Conservation (phyloP, 2,329 filamentous ascomycete genomes). For the Penicillium sp. region DNA sequence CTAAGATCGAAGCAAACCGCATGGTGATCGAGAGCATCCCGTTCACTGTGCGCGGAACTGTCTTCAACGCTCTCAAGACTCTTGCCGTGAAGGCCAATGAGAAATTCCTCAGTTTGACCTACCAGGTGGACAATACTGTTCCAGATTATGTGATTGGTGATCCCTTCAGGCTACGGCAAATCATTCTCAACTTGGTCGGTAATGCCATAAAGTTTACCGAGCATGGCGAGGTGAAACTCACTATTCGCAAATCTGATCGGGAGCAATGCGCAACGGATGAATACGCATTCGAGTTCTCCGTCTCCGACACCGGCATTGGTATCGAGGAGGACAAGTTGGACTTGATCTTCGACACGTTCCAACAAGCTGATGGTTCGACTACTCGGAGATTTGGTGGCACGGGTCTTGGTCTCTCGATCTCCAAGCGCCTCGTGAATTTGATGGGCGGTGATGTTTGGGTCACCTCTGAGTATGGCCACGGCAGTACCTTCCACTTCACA, state of each 20-base stretch:
- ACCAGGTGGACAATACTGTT: slow-evolving; percentile 86
- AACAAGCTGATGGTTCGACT: slow-evolving; percentile 94
- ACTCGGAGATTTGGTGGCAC: slow-evolving; percentile 95
- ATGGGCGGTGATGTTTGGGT: slow-evolving; percentile 98
- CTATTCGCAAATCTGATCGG: slow-evolving; percentile 68
- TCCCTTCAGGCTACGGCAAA: slow-evolving; percentile 90
- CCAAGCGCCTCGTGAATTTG: slow-evolving; percentile 85
- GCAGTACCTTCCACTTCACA: slow-evolving; percentile 94
- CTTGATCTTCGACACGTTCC: slow-evolving; percentile 97
- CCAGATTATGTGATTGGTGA: slow-evolving; percentile 95
- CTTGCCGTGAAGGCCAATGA: slow-evolving; percentile 96
- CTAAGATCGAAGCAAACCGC: slow-evolving; percentile 82
- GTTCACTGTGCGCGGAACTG: slow-evolving; percentile 86
- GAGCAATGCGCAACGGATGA: slow-evolving; percentile 64
- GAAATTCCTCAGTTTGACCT: slow-evolving; percentile 85
- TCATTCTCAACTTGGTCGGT: slow-evolving; percentile 93
- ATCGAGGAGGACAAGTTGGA: slow-evolving; percentile 94
- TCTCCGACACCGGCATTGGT: slow-evolving; percentile 93
- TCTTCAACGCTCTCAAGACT: slow-evolving; percentile 96
- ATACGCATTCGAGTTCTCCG: slow-evolving; percentile 91
- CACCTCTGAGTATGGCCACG: slow-evolving; percentile 81
- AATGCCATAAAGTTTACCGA: slow-evolving; percentile 99
- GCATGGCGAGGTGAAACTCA: slow-evolving; percentile 89
- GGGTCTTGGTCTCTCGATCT: slow-evolving; percentile 88
- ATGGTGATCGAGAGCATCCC: slow-evolving; percentile 99